Evolutionary conservation across 495 filamentous ascomycete genomes (phyloP).

Genomic region (Penicillium bovifimosum): DNA sequence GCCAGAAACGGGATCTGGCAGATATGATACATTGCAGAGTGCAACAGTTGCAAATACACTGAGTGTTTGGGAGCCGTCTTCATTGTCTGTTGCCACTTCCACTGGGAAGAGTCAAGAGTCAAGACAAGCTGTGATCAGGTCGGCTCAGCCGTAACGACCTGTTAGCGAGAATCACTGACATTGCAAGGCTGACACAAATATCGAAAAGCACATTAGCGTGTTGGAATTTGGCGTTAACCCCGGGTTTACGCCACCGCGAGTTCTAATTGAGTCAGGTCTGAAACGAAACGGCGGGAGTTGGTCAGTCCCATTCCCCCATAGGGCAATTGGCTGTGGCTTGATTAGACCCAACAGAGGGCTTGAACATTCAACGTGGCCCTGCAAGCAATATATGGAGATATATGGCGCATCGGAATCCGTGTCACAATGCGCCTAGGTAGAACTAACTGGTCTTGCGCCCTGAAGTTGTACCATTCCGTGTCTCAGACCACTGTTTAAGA

Average conservation of each 20-base stretch:
- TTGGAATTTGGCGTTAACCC: not conserved
- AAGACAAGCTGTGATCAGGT: too few species aligned
- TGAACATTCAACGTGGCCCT: not conserved
- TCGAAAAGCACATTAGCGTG: not conserved
- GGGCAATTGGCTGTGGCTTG: not conserved
- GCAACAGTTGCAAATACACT: not conserved
- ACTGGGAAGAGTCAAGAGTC: too few species aligned
- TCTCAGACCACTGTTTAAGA: too few species aligned
- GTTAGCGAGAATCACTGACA: not conserved
- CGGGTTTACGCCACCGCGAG: not conserved
- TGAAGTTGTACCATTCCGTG: not conserved
- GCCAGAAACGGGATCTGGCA: not conserved
- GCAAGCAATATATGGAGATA: not conserved
- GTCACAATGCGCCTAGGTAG: not conserved
- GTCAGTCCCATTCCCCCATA: not conserved
- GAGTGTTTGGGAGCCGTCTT: not conserved
- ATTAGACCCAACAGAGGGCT: not conserved
- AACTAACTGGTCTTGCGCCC: not conserved
- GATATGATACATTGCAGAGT: not conserved
- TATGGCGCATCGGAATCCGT: not conserved
- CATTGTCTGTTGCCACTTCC: too few species aligned
- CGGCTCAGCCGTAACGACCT: too few species aligned
- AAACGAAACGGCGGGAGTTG: not conserved
- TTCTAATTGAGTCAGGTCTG: not conserved
- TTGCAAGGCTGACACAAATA: not conserved